These are phyloP conservation scores for Tuber aestivum DNA, from an alignment of 495 filamentous ascomycete genomes.

Conservation along the genomic window DNA sequence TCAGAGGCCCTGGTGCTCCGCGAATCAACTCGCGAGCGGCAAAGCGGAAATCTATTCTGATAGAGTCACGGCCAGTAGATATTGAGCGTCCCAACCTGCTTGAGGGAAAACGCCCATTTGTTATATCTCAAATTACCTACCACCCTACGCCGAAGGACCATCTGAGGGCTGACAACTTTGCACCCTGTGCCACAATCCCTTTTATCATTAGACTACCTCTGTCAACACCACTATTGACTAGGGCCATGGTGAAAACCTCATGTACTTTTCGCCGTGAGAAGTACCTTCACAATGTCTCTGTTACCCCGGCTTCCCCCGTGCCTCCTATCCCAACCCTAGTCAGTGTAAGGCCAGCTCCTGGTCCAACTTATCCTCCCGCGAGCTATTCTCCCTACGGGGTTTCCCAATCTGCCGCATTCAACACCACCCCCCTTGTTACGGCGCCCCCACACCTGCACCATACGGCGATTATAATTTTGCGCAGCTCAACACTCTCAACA, in stretches of 20 bases:
- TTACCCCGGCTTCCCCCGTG: not conserved
- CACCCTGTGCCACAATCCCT: constrained; percentile 32
- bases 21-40: constrained; percentile 21
- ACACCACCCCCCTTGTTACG: constrained; percentile 25
- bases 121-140: constrained; percentile 33
- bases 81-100: constrained; percentile 20
- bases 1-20: constrained; percentile 31
- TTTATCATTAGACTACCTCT: constrained; percentile 32
- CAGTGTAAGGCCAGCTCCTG: constrained; percentile 8
- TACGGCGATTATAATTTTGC: constrained; percentile 34
- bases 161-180: constrained; percentile 33
- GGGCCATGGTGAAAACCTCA: constrained; percentile 28
- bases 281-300: not conserved
- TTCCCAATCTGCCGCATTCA: constrained; percentile 28
- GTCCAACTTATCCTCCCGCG: constrained; percentile 6
- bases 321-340: not conserved
- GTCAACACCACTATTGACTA: constrained; percentile 26
- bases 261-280: constrained; percentile 27
- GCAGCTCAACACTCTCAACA: constrained; percentile 20
- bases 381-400: constrained; percentile 27
- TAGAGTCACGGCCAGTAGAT: not conserved
- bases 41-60: constrained; percentile 30
- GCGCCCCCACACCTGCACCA: constrained; percentile 23
- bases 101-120: constrained; percentile 22
- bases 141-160: constrained; percentile 34